Conservation (phyloP, 148 eudicot species). For the Agrostemma githago region DNA sequence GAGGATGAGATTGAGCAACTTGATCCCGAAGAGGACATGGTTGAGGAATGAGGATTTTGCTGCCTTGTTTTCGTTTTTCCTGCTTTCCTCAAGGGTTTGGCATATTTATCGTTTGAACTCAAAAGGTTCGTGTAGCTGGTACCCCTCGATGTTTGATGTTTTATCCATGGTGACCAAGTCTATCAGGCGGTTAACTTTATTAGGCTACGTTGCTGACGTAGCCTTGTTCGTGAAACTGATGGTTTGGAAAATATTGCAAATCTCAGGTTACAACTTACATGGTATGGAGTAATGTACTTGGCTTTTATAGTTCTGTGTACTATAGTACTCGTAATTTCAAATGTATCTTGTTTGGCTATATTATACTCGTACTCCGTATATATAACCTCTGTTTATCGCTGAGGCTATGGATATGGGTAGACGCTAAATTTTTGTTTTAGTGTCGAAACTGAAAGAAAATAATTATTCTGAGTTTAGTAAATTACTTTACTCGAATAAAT, state of each 20-base stretch:
- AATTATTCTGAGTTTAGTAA: neutral
- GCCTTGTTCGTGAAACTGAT: neutral
- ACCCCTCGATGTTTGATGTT: neutral
- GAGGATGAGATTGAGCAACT: slow-evolving; percentile 32
- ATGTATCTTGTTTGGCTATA: neutral
- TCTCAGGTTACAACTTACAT: neutral
- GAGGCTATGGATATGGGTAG: neutral
- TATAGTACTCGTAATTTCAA: neutral
- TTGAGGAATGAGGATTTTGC: slow-evolving; percentile 25
- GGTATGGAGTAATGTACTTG: neutral
- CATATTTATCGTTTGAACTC: neutral
- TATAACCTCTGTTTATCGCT: neutral
- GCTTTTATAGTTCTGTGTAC: neutral
- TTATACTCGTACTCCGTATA: too few species aligned
- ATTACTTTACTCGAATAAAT: too few species aligned
- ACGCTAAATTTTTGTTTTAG: too few species aligned
- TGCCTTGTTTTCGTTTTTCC: slow-evolving; percentile 3
- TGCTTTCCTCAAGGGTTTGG: neutral
- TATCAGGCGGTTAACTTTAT: neutral
- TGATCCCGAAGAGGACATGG: slow-evolving; percentile 34
- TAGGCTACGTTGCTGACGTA: neutral
- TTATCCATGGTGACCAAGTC: neutral
- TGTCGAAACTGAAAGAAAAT: too few species aligned
- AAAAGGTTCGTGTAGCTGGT: neutral
- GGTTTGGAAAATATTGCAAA: neutral